Conservation (phyloP, 192 early-diverging fungal genomes). For the Polychytrium aggregatum region DNA sequence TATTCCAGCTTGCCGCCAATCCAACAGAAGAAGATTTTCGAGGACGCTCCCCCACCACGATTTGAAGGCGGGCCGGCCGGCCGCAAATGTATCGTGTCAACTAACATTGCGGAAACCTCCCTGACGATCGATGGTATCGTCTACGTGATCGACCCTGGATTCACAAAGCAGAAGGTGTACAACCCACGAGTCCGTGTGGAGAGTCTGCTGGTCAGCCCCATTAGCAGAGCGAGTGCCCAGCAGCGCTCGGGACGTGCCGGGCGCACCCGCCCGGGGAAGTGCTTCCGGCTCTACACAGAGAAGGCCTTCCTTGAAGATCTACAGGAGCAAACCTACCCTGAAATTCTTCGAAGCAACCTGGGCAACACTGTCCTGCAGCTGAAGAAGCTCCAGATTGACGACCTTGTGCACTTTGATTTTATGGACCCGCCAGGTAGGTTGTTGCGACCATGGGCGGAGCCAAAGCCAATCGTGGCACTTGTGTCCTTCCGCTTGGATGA, state of each 20-base stretch:
- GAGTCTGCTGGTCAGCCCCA: slow-evolving; percentile 86
- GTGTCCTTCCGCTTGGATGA: no score
- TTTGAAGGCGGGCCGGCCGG: slow-evolving; percentile 71
- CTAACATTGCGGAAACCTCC: slow-evolving; percentile 96
- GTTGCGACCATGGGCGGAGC: no score
- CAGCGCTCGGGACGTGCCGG: slow-evolving; percentile 98
- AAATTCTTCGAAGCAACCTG: slow-evolving; percentile 95
- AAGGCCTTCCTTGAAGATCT: slow-evolving; percentile 87
- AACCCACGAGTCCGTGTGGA: slow-evolving; percentile 96
- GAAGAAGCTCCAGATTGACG: slow-evolving; percentile 94
- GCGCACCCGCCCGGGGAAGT: slow-evolving; percentile 93
- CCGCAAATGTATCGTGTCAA: slow-evolving; percentile 94
- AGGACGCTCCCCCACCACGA: slow-evolving; percentile 71
- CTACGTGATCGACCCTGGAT: slow-evolving; percentile 97
- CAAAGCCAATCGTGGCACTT: no score
- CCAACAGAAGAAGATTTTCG: slow-evolving; percentile 89
- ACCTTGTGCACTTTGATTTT: slow-evolving; percentile 97
- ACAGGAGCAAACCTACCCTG: slow-evolving; percentile 95
- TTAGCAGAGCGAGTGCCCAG: slow-evolving; percentile 89
- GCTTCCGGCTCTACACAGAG: slow-evolving; percentile 97
- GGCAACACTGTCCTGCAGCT: slow-evolving; percentile 93
- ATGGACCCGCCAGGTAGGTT: slow-evolving; percentile 84
- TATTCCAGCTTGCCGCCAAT: slow-evolving; percentile 88
- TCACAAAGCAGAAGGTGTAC: slow-evolving; percentile 99
- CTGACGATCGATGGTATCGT: slow-evolving; percentile 98